Conservation (phyloP, 371 early-diverging fungal species). For the Batrachochytrium dendrobatidis region DNA sequence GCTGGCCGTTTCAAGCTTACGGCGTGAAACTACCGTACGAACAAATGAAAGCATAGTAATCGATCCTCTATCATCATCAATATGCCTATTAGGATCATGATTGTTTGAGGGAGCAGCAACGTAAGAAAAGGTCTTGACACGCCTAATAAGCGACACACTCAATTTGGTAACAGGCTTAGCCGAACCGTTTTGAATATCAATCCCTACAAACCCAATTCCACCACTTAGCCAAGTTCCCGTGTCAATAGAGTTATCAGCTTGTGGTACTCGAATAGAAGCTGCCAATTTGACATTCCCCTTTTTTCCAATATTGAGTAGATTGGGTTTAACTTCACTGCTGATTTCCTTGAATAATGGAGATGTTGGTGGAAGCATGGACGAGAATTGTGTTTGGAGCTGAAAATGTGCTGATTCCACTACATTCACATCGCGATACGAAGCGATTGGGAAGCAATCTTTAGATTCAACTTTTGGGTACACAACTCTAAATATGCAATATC, state of each 20-base stretch:
- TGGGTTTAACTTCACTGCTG: neutral
- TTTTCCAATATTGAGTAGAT: conserved; percentile 15
- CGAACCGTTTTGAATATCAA: conserved; percentile 30
- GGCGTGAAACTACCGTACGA: conserved; percentile 19
- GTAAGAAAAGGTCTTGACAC: conserved; percentile 31
- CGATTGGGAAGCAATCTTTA: conserved; percentile 3
- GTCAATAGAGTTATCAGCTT: conserved; percentile 4
- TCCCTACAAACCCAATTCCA: conserved; percentile 25
- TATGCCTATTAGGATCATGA: neutral
- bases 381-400: neutral
- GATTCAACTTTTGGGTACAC: conserved; percentile 10
- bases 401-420: conserved; percentile 11
- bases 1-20: conserved; percentile 4
- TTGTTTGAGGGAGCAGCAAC: neutral
- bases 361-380: conserved; percentile 1
- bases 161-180: neutral
- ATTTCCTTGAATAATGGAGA: neutral
- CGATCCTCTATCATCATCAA: neutral
- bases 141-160: conserved; percentile 18
- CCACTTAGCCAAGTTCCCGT: conserved; percentile 26
- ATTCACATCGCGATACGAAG: conserved; percentile 6
- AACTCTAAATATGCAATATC: neutral
- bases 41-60: conserved; percentile 21
- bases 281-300: conserved; percentile 25
- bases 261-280: conserved; percentile 22